A percentile compares a stretch with the other conserved stretches of the same genome.
phyloP scores from a whole-genome alignment of 768 basidiomycete species.

The Hypsizygus marmoreus region DNA sequence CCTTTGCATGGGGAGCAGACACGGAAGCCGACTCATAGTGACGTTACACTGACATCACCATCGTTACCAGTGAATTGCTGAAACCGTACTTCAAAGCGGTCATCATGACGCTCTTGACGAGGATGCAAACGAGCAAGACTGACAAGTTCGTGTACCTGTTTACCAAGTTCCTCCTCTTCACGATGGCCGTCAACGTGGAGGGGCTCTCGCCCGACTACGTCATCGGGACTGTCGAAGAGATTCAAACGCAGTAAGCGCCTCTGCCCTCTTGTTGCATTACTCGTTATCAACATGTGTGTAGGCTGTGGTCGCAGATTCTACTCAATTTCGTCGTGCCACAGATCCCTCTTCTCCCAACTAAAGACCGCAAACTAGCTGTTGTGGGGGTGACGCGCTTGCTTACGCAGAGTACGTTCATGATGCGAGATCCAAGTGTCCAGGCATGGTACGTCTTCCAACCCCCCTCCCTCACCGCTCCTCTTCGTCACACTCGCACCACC shows the following conservation, averaged over 20 bases:
- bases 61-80: conserved; percentile 68
- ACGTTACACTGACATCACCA: no score
- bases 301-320: conserved; percentile 80
- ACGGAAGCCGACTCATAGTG: no score
- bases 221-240: conserved; percentile 74
- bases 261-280: neutral
- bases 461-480: neutral
- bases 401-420: conserved; percentile 71
- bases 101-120: conserved; percentile 76
- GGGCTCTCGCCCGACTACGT: conserved; percentile 80
- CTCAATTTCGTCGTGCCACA: conserved; percentile 79
- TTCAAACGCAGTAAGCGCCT: conserved; percentile 75
- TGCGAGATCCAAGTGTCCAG: conserved; percentile 60
- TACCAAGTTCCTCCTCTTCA: conserved; percentile 74
- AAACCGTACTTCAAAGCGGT: conserved; percentile 74
- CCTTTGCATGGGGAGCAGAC: no score
- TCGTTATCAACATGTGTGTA: conserved; percentile 11
- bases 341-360: conserved; percentile 74
- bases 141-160: conserved; percentile 86
- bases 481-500: neutral
- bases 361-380: conserved; percentile 82
- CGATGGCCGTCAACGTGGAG: conserved; percentile 72
- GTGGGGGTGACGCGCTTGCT: conserved; percentile 82
- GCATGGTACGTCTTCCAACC: conserved; percentile 54
- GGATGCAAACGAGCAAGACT: conserved; percentile 88